Evolutionary conservation across 768 basidiomycete species (phyloP), one percentile per base, ranked within the genome.

Genomic region (Boletus pseudopeckii): DNA sequence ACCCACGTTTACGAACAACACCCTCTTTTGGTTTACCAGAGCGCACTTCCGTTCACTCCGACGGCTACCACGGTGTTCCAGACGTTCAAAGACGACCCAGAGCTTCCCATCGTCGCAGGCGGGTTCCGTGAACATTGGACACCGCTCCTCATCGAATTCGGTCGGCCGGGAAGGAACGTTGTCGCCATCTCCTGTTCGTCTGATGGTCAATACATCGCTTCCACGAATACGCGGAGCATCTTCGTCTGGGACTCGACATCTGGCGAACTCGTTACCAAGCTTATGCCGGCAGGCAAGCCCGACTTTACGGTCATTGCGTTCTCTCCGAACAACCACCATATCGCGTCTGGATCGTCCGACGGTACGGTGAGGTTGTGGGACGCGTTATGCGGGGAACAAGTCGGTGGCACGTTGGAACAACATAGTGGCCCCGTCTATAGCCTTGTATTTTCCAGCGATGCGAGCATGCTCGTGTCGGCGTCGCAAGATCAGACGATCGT

Each of bases 381-480:
- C 1, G 60, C 55, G 15, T 45, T 59, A 5, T 70, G 63, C 0
- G 71, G 64, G 20, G 54, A 67, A 36, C 50, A 41, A 40, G 50
- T 63, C 5, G 45, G 59, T 5, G 40, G 17, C 32, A 14, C 52
- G 11, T 45, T 73, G 45, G 24, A 53, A 22, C 54, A 54, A 4
- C 71, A 72, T 24, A 45, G 20, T 17, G 62, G 41, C 3, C 33
- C 60, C 1, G 54, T 72, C 37, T 69, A 61, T 41, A 55, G 48
- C 2, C 65, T 72, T 7, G 72, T 45, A 8, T 72, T 71, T 46
- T 73, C 71, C 8, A 58, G 52, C 37, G 67, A 72, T 43, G 70
- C 50, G 4, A 54, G 7, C 11, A 34, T 47, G 28, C 54, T 70
- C 14, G 60, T 70, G 15, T 70, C 69, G 5, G 66, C 54, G 2